Evolutionary conservation across 2,329 filamentous ascomycete species (phyloP).

Genomic region (Aspergillus fructus): DNA sequence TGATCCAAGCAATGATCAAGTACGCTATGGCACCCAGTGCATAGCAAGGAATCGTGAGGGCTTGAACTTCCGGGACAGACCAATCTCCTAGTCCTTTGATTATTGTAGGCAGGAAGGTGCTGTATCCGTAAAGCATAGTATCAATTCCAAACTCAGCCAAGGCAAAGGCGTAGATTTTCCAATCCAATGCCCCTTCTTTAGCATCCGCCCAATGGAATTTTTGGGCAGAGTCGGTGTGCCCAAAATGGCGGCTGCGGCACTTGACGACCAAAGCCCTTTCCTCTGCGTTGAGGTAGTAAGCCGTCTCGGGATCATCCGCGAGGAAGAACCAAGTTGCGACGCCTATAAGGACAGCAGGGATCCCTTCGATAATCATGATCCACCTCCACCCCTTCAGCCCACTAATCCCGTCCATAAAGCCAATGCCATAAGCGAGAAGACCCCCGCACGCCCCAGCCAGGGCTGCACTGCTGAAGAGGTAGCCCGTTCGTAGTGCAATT

Average conservation of each 20-base stretch:
- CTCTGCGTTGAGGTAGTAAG: slow-evolving; percentile 58
- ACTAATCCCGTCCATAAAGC: slow-evolving; percentile 66
- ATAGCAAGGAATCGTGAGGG: slow-evolving; percentile 77
- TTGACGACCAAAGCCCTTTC: slow-evolving; percentile 60
- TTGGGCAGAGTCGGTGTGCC: slow-evolving; percentile 50
- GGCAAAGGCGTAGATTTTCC: slow-evolving; percentile 72
- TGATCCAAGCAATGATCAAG: slow-evolving; percentile 64
- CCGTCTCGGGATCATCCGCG: slow-evolving; percentile 65
- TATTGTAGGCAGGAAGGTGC: slow-evolving; percentile 76
- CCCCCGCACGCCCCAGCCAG: slow-evolving; percentile 72
- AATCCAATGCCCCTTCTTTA: slow-evolving; percentile 66
- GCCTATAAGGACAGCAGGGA: slow-evolving; percentile 57
- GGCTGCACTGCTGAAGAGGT: slow-evolving; percentile 65
- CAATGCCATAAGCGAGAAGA: slow-evolving; percentile 70
- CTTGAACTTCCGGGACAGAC: slow-evolving; percentile 65
- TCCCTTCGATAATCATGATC: slow-evolving; percentile 63
- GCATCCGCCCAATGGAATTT: slow-evolving; percentile 64
- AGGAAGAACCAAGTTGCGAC: slow-evolving; percentile 58
- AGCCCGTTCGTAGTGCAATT: slow-evolving; percentile 69
- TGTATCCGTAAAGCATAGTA: slow-evolving; percentile 76
- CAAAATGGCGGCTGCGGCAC: slow-evolving; percentile 52
- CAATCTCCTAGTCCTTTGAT: slow-evolving; percentile 68
- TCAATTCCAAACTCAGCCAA: slow-evolving; percentile 70
- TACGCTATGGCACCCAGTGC: slow-evolving; percentile 69
- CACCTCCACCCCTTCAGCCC: slow-evolving; percentile 70